Base-by-base conservation (phyloP, 768 basidiomycete genomes). In the Boletus coccyginus region DNA sequence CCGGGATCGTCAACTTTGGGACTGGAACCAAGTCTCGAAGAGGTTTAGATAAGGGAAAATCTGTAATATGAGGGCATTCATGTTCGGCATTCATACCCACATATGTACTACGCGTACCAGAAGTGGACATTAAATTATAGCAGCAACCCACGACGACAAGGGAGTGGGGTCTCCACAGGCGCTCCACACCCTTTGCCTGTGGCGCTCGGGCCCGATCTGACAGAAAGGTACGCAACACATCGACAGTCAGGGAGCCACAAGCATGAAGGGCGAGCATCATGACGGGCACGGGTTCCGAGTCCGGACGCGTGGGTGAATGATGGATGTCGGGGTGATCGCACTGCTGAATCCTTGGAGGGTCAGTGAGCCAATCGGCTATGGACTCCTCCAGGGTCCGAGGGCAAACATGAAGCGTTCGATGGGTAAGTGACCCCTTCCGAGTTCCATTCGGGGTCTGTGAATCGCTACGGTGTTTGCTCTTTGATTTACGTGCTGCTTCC, bases 91-190 rank as follows among this genome's bases (percentile, higher is more conserved):
- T 27, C 41, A 40, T 33, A 46, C 9, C 38, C 46, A 44, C 16
- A 38, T 49, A 54, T 35, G 43, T 29, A 45, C 27, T 24, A 11
- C n/a, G 38, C 71, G 38, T 44, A 68, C 86, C 86, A 63, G 75
- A 67, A 12, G 77, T 70, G 32, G 74, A 70, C 73, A 90, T 79
- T 59, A 88, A 75, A 65, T 91, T 90, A 68, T 91, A 92, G 68
- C 90, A 92, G 58, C 90, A 92, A 4, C 90, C 88, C 16, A 90
- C 88, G 9, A 84, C 77, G 42, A 88, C 77, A 1, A 81, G 74
- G 3, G 75, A 83, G 16, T 75, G 73, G 6, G 83, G 77, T 42
- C 62, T 69, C 88, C 87, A 89, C 40, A 11, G 16, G 21, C n/a
- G 31, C 19, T 31, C 32, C 21, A 42, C 41, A 41, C 35, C 40